Base-by-base conservation (phyloP, 2,329 filamentous ascomycete genomes). In the Claviceps africana region DNA sequence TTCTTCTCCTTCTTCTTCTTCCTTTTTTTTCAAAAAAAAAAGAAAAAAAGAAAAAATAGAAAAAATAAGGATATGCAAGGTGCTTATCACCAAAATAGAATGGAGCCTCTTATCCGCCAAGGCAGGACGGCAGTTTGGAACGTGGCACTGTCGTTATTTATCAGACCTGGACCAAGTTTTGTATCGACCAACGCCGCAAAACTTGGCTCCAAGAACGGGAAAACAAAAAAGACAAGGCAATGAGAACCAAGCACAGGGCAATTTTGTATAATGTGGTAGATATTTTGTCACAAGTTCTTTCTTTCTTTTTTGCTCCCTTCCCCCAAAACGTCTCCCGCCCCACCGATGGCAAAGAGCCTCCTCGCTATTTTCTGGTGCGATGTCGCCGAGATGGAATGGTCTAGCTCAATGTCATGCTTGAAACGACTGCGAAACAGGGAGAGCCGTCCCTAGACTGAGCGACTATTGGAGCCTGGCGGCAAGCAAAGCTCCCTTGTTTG, bases 241-340 rank as follows among this genome's bases (percentile, higher is more conserved):
- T 37, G 13, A 40, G 40, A 51, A 30, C 52, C 49, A 51, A 51
- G 52, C 46, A 51, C 46, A 42, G 45, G 25, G 19, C 11, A 49
- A 51, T 33, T 43, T 37, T 37, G 44, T 47, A 33, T 51, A 53
- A 51, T 30, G 37, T 44, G 44, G 45, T 53, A 53, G 30, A 53
- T 48, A 37, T 51, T 37, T 33, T 53, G 49, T 37, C 22, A 42
- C 42, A 50, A 48, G 21, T 51, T 10, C 15, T 37, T 37, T 37
- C n/a, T n/a, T 37, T 37, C 5, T 37, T n/a, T 17, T 37, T 37
- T 6, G 25, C 5, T 25, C 48, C 25, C 42, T 45, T 45, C n/a
- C 42, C 49, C 49, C 49, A 4, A 35, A 40, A 15, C 17, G 45
- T 31, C n/a, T 31, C 49, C 33, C 46, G 21, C 45, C 33, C 25